A percentile compares a stretch with the other conserved stretches of the same genome.
These are phyloP conservation scores for Capsicum pubescens DNA, from an alignment of 257 asterid species.

Conservation along the genomic window DNA sequence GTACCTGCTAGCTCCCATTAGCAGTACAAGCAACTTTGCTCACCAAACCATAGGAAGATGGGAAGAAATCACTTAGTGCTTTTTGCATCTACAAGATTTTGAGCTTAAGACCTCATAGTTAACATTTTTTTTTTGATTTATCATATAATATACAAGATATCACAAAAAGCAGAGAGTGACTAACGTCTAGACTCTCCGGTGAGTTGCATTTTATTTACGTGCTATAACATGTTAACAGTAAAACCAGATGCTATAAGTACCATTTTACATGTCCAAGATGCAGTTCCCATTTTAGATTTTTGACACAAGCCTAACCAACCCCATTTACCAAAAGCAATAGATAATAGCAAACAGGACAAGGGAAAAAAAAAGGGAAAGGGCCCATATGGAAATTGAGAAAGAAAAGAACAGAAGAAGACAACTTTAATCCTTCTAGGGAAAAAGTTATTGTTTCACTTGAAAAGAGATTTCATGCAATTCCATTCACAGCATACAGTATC, in stretches of 20 bases:
- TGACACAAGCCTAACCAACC: neutral
- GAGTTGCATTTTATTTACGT: neutral
- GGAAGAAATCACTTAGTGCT: neutral
- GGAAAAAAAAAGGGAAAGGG: neutral
- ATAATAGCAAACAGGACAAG: neutral
- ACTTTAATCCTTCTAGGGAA: constrained; percentile 42
- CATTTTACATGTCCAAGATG: constrained; percentile 9
- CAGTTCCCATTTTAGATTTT: neutral
- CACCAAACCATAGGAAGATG: neutral
- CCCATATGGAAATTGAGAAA: constrained; percentile 14
- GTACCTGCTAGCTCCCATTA: neutral
- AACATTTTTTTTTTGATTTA: neutral
- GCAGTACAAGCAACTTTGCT: neutral
- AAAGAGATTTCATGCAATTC: constrained; percentile 52
- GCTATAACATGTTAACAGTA: neutral
- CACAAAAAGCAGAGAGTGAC: neutral
- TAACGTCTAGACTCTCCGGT: neutral
- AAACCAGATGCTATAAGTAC: constrained; percentile 14
- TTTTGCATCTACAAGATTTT: neutral
- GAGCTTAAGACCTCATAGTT: neutral
- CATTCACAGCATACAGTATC: constrained; percentile 55
- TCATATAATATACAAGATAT: neutral
- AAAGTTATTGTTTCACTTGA: constrained; percentile 47
- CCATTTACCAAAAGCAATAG: constrained; percentile 22
- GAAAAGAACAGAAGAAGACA: constrained; percentile 30